These are phyloP conservation scores for Colletotrichum falcatum DNA, from an alignment of 2,329 filamentous ascomycete genomes.

Conservation along the genomic window DNA sequence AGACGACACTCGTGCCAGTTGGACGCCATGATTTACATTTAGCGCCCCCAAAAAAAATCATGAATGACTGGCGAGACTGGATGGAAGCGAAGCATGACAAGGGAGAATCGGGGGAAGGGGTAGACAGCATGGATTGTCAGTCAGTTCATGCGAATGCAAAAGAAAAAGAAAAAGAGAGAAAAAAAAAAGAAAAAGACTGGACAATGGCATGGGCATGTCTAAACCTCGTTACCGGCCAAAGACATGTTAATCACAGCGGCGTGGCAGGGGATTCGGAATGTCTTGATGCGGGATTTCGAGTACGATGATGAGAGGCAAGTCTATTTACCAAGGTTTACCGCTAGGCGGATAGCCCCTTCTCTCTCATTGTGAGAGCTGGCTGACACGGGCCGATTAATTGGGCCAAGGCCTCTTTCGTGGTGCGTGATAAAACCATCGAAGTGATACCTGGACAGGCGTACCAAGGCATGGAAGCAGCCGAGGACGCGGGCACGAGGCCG, in stretches of 20 bases:
- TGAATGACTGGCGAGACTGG: conserved; percentile 11
- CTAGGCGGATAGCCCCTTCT: neutral
- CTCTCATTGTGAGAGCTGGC: neutral
- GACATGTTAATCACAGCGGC: conserved; percentile 12
- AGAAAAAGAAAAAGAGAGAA: too few relatives aligned
- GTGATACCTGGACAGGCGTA: neutral
- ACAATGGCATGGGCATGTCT: conserved; percentile 18
- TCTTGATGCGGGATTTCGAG: conserved; percentile 25
- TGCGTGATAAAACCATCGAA: conserved; percentile 17
- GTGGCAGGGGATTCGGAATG: conserved; percentile 20
- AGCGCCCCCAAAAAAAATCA: conserved; percentile 12
- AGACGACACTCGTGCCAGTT: neutral
- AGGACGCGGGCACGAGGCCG: conserved; percentile 26
- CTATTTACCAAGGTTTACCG: neutral
- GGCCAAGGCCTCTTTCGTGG: conserved; percentile 30
- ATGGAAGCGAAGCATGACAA: conserved; percentile 19
- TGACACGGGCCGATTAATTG: conserved; percentile 24
- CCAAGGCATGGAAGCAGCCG: conserved; percentile 11
- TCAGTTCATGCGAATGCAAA: neutral
- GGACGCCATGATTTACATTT: conserved; percentile 1
- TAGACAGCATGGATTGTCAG: neutral
- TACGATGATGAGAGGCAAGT: neutral
- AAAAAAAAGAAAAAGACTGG: too few relatives aligned
- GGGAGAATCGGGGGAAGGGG: conserved; percentile 25
- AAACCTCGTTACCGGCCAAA: conserved; percentile 4